A percentile compares a stretch with the other conserved stretches of the same genome.
phyloP scores from a whole-genome alignment of 2,329 filamentous ascomycete species.

The Hypoxylon rubiginosum region DNA sequence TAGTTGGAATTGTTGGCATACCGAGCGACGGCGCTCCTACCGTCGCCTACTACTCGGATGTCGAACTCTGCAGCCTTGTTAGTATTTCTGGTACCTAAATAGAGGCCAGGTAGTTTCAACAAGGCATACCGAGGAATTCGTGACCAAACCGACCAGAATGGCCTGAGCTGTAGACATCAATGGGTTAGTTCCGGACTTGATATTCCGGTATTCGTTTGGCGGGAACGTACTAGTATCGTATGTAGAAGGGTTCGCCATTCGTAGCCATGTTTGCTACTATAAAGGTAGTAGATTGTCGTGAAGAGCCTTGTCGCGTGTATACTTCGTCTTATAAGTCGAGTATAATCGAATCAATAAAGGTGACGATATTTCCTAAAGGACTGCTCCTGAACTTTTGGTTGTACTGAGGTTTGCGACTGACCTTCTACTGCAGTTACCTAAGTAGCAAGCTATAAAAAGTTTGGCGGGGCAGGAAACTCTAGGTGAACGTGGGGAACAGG shows the following conservation, averaged over 20 bases:
- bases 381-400: neutral
- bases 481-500: conserved; percentile 34
- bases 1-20: conserved; percentile 99
- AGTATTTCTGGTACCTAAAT: conserved; percentile 26
- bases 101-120: conserved; percentile 4
- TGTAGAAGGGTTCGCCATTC: conserved; percentile 87
- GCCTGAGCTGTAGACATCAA: conserved; percentile 76
- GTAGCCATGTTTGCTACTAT: conserved; percentile 59
- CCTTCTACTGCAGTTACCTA: conserved; percentile 9
- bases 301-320: neutral
- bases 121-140: conserved; percentile 86
- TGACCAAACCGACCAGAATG: conserved; percentile 98
- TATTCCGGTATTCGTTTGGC: neutral
- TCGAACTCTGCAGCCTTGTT: conserved; percentile 81
- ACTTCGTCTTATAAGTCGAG: neutral
- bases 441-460: conserved; percentile 32
- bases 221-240: conserved; percentile 91
- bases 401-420: conserved; percentile 21
- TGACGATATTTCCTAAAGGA: neutral
- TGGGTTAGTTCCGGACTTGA: conserved; percentile 14
- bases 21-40: conserved; percentile 90
- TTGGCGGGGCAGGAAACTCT: conserved; percentile 31
- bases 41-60: conserved; percentile 91
- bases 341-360: conserved; percentile 2
- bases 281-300: neutral